These are phyloP conservation scores for Achaetomiella virescens DNA, from an alignment of 495 filamentous ascomycete genomes.

Conservation along the genomic window DNA sequence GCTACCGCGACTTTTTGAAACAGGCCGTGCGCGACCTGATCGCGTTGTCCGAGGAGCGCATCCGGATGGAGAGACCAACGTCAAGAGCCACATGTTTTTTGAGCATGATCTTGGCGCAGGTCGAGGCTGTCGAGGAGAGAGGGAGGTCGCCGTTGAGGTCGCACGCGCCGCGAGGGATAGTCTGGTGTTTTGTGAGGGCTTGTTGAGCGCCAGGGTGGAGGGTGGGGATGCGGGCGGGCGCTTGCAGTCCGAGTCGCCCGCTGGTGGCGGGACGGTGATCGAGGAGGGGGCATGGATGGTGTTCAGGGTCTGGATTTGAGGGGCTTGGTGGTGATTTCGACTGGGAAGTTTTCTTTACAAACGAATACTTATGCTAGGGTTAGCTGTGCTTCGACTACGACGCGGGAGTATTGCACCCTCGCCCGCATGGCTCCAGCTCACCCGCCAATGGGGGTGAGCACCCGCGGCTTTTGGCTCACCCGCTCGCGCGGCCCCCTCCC, in stretches of 20 bases:
- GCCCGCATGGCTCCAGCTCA: no score
- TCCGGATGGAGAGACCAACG: background rate
- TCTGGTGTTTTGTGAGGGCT: background rate
- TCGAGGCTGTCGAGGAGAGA: background rate
- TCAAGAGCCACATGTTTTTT: background rate
- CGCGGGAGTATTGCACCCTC: no score
- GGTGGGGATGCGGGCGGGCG: background rate
- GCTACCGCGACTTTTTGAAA: background rate
- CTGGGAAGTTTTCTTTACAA: background rate
- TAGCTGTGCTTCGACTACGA: no score
- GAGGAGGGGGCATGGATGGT: background rate
- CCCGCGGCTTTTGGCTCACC: no score
- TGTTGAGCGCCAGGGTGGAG: background rate
- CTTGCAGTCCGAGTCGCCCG: background rate
- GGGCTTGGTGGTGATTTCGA: conserved; percentile 1
- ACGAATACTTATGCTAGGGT: no score
- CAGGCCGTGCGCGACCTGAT: background rate
- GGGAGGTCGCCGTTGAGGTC: background rate
- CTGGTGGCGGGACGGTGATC: background rate
- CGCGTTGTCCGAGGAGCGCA: background rate
- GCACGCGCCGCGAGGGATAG: conserved; percentile 2
- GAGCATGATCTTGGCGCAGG: background rate
- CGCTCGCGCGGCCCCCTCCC: no score
- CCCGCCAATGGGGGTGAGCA: no score
- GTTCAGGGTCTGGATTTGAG: background rate